Conservation (phyloP, 2,329 filamentous ascomycete species). For the Cladorrhinum sp. region DNA sequence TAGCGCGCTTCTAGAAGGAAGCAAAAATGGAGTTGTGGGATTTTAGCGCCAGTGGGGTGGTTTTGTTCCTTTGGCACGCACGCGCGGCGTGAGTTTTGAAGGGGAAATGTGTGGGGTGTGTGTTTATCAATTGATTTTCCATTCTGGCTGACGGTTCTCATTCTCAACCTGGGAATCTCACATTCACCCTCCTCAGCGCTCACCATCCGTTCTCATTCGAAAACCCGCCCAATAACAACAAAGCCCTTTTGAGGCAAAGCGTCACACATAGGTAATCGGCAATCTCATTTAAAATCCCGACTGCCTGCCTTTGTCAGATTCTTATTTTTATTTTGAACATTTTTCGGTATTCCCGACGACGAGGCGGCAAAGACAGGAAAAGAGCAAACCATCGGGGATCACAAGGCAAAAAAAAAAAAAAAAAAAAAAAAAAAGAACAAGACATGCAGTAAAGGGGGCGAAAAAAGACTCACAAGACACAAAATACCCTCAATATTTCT, state of each 20-base stretch:
- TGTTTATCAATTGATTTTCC: not conserved
- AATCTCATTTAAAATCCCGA: not conserved
- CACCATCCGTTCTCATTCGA: no score
- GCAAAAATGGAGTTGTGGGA: not conserved
- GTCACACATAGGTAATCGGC: not conserved
- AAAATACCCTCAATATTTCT: not conserved
- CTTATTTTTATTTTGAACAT: not conserved
- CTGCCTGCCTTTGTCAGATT: not conserved
- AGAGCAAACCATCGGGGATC: not conserved
- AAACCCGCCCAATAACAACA: not conserved
- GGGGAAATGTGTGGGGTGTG: not conserved
- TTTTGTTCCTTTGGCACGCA: not conserved
- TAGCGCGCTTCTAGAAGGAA: conserved; percentile 19
- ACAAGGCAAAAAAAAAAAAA: not conserved
- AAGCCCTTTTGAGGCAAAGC: not conserved
- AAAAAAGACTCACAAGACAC: not conserved
- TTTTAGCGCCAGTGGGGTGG: not conserved
- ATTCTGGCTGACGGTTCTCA: no score
- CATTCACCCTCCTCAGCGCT: not conserved
- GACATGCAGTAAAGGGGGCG: not conserved
- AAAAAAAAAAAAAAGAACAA: not conserved
- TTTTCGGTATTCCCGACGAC: not conserved
- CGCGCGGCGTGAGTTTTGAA: not conserved
- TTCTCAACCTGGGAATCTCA: not conserved
- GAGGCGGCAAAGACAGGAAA: not conserved